Percentiles rank a stretch among this genome's conserved stretches.
phyloP scores from a whole-genome alignment of 116 monocot species.

The Phalaenopsis hybrid region DNA sequence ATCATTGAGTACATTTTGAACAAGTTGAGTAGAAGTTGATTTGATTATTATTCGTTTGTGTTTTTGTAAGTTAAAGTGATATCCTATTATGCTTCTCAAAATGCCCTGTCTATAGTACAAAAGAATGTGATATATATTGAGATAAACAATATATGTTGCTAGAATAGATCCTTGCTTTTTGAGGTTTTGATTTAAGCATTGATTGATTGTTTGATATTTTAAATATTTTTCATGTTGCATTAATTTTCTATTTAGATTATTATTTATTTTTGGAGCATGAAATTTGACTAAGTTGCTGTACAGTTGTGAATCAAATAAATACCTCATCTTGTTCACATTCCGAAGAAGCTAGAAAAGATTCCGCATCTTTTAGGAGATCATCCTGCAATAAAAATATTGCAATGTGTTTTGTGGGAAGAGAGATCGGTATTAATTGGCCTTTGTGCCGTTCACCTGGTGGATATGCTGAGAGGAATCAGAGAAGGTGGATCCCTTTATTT shows the following conservation, averaged over 20 bases:
- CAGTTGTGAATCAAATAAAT: conserved; percentile 20
- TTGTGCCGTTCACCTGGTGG: conserved; percentile 22
- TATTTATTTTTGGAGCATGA: not conserved
- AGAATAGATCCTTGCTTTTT: not conserved
- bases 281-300: not conserved
- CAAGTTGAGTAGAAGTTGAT: not conserved
- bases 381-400: conserved; percentile 33
- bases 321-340: conserved; percentile 19
- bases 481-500: conserved; percentile 62
- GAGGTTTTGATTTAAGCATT: not conserved
- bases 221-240: not conserved
- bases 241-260: not conserved
- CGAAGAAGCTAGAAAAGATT: conserved; percentile 14
- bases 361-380: conserved; percentile 7
- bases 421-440: conserved; percentile 48
- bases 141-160: not conserved
- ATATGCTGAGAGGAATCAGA: conserved; percentile 43
- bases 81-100: not conserved
- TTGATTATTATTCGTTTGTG: not conserved
- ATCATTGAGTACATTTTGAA: not conserved
- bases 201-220: not conserved
- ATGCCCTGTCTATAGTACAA: not conserved
- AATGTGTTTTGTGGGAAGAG: conserved; percentile 56
- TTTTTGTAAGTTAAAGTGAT: not conserved
- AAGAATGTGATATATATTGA: not conserved